phyloP scores from a whole-genome alignment of 345 rosid genomes.

The Durio zibethinus region DNA sequence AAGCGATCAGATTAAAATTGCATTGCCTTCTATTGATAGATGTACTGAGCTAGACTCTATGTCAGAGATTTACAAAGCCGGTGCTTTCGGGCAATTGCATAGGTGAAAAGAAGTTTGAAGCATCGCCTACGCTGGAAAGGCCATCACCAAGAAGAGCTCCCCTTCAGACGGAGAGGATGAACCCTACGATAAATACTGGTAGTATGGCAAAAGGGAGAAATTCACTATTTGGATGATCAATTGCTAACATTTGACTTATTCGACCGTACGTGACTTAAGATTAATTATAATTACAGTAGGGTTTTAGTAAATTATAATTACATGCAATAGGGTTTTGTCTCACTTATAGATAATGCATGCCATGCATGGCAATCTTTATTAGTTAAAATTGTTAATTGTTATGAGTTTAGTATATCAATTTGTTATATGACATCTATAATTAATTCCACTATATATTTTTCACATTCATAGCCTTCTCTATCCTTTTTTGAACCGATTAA shows the following conservation, averaged over 20 bases:
- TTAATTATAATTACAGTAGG: conserved; percentile 21
- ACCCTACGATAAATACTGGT: conserved; percentile 47
- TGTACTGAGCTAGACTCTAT: conserved; percentile 50
- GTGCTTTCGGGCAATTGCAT: conserved; percentile 51
- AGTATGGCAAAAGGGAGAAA: conserved; percentile 53
- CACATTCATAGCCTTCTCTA: neutral
- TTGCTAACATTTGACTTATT: neutral
- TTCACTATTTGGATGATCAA: conserved; percentile 53
- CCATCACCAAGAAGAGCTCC: conserved; percentile 68
- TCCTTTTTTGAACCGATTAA: too few relatives aligned
- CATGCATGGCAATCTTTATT: conserved; percentile 16
- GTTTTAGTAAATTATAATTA: conserved; percentile 25
- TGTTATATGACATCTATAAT: neutral
- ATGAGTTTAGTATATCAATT: conserved; percentile 10
- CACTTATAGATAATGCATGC: conserved; percentile 26
- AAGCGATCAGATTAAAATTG: conserved; percentile 46
- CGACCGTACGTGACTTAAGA: conserved; percentile 16
- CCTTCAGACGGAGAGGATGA: conserved; percentile 45
- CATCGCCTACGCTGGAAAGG: conserved; percentile 49
- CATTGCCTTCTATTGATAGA: conserved; percentile 46
- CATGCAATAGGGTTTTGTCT: conserved; percentile 21
- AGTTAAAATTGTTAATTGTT: conserved; percentile 20
- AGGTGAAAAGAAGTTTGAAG: conserved; percentile 45
- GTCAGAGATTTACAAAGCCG: conserved; percentile 69
- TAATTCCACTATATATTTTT: neutral